Evolutionary conservation across 768 basidiomycete species (phyloP), one percentile per base, ranked within the genome.

Genomic region (Suillus luteus): DNA sequence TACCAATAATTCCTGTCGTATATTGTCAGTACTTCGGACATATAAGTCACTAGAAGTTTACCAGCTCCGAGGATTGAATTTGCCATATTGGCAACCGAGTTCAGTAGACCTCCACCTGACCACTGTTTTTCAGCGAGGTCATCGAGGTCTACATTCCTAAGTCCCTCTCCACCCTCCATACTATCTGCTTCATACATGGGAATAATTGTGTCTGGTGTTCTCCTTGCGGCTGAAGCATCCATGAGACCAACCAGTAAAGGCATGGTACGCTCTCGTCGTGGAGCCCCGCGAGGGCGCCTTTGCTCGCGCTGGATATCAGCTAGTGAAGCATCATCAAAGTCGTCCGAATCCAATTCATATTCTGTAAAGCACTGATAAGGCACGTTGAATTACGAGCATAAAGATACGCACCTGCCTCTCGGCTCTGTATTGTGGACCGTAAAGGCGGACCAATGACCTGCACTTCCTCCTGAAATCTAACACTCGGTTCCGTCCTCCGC

Each of bases 21-120:
- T 9, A 59, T 65, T 17, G 46, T 63, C 15, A 74, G 70, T 71
- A 46, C 11, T 1, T 35, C 12, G 31, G 5, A 48, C 62, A 67
- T 68, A 69, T 41, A 9, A 43, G 62, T 7, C 59, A 11, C 24
- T 31, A 51, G 8, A 15, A 66, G 58, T 80, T 78, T 76, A 86
- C 95, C 95, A 71, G 96, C 96, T 49, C 96, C 96, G 15, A 98
- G 79, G 40, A 99, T 97, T 2, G 93, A 95, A 73, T 99, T 98
- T 24, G 94, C 92, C 96, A 97, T 97, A 73, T 96, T 92, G 24
- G 92, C 90, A 63, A 93, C 83, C 9, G 92, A 93, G 70, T 92
- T 88, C 1, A 93, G 11, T 79, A 95, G 76, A 0, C 88, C 87
- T 24, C 93, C 92, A 52, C 92, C 91, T 0, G 87, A 84, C 44